These are phyloP conservation scores for Trametes gibbosa DNA, from an alignment of 768 basidiomycete species.

Conservation along the genomic window DNA sequence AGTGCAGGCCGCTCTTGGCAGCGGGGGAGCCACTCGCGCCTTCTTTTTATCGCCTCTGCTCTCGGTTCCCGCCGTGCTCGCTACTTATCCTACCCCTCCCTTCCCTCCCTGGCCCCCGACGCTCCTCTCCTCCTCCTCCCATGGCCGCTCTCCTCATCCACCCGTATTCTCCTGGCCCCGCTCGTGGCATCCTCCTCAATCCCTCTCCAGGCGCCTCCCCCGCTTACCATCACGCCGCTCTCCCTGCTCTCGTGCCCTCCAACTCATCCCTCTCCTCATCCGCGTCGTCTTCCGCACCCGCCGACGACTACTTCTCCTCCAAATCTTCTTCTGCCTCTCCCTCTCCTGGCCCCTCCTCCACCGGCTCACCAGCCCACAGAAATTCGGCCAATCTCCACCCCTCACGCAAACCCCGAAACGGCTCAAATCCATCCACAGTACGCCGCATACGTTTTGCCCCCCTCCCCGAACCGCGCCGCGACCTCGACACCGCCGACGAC, in stretches of 20 bases:
- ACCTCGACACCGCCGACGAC: slow-evolving; percentile 38
- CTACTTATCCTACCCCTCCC: slow-evolving; percentile 12
- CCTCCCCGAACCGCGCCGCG: slow-evolving; percentile 70
- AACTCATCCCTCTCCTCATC: slow-evolving; percentile 27
- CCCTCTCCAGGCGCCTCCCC: slow-evolving; percentile 28
- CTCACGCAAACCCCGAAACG: slow-evolving; percentile 10
- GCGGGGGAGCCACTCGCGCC: slow-evolving; percentile 8
- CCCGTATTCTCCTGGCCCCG: slow-evolving; percentile 14
- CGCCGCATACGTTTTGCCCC: slow-evolving; percentile 78
- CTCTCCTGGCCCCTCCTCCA: slow-evolving; percentile 6
- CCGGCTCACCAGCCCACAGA: background rate
- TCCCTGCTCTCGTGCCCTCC: slow-evolving; percentile 25
- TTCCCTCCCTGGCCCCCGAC: slow-evolving; percentile 6
- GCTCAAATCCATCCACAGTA: slow-evolving; percentile 17
- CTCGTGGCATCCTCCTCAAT: slow-evolving; percentile 32
- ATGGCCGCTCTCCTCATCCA: slow-evolving; percentile 20
- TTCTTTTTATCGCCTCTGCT: slow-evolving; percentile 15
- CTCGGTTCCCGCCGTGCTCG: slow-evolving; percentile 8
- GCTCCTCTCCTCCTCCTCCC: background rate
- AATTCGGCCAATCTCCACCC: slow-evolving; percentile 7
- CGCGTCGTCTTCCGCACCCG: slow-evolving; percentile 26
- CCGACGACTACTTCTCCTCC: slow-evolving; percentile 24
- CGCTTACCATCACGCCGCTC: slow-evolving; percentile 20
- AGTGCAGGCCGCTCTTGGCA: slow-evolving; percentile 7
- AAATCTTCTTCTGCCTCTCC: slow-evolving; percentile 18